Base-by-base conservation (phyloP, 1,284 basidiomycete genomes). In the Leccinum fallax region DNA sequence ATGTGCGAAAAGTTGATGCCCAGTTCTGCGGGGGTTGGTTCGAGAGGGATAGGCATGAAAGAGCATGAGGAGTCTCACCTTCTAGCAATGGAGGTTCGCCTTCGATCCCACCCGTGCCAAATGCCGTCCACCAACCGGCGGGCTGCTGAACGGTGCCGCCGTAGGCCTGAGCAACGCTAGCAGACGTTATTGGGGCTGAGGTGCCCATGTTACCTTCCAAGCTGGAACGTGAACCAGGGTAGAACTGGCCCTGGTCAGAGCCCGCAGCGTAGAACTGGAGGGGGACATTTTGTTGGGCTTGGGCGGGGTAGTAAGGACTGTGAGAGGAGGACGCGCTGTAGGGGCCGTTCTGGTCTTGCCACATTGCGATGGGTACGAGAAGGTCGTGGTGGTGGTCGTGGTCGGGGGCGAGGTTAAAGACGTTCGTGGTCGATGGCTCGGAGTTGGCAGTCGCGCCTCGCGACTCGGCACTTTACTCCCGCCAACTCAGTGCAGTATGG, bases 1-100 rank as follows among this genome's bases (percentile, higher is more conserved):
- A 99, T 98, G 77, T 99, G 97, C 46, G 89, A 87, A 69, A 98
- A 95, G 78, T 99, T 98, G 77, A 99, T 96, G 53, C 97, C 97
- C 30, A 99, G 88, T 77, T 99, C 97, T 98, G 70, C 28, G 7
- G 40, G 16, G 16, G 24, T 38, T 15, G 53, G 56, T 59, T 65
- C 61, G 13, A 61, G 53, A 56, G 26, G 21, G 21, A 28, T 30
- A 8, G 24, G 24, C 4, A 26, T 21, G 34, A 46, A 19, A 53
- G n/a, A 54, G 38, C 19, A 43, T 21, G 19, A 4, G 56, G 52
- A 1, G 40, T 70, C 79, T 65, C 71, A 94, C 95, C 95, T 86
- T 98, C 89, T 61, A 97, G 84, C 71, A 98, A 77, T 52, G 95
- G 94, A 58, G 94, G 93, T 73, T 98, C 95, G 34, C 95, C 95